These are phyloP conservation scores for Syzygium oleosum DNA, from an alignment of 345 rosid genomes.

Conservation along the genomic window DNA sequence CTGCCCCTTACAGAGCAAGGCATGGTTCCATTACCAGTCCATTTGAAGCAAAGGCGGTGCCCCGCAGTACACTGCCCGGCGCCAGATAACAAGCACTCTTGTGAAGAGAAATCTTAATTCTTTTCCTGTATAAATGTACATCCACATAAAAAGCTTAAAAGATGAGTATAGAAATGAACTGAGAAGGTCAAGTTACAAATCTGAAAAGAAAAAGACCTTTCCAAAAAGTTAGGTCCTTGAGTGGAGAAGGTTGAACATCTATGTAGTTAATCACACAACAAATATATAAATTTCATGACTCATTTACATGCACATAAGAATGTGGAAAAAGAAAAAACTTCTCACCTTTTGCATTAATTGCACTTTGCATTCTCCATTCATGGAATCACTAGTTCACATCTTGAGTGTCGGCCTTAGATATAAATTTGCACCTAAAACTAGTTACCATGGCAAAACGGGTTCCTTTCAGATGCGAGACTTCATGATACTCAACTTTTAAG, in stretches of 20 bases:
- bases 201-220: neutral
- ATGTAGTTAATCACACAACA: neutral
- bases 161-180: neutral
- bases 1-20: neutral
- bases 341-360: neutral
- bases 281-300: neutral
- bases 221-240: neutral
- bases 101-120: neutral
- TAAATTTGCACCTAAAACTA: neutral
- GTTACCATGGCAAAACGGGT: neutral
- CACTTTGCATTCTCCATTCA: neutral
- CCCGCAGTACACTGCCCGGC: neutral
- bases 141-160: neutral
- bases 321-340: neutral
- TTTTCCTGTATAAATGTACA: neutral
- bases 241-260: neutral
- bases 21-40: neutral
- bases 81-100: neutral
- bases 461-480: neutral
- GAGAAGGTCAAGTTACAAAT: neutral
- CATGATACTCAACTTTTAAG: neutral
- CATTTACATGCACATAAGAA: neutral
- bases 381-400: neutral
- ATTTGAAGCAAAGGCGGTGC: neutral
- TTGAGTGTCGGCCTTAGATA: neutral